Percentiles rank a stretch among this genome's conserved stretches.
These are phyloP conservation scores for Ascochyta pisi DNA, from an alignment of 2,329 filamentous ascomycete genomes.

Conservation along the genomic window DNA sequence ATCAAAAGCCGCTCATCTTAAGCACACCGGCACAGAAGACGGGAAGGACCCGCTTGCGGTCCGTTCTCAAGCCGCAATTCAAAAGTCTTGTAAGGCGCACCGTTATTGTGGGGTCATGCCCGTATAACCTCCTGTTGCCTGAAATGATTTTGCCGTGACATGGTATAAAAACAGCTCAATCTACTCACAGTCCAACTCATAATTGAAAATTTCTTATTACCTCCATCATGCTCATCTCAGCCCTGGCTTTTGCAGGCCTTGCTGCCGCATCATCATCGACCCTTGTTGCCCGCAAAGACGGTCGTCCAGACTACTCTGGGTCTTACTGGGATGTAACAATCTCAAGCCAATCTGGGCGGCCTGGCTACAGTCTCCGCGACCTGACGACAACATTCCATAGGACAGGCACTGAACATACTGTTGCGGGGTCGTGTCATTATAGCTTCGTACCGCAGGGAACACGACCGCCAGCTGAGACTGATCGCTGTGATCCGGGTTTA, in stretches of 20 bases:
- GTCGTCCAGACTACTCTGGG: constrained; percentile 8
- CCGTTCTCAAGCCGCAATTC: constrained; percentile 4
- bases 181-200: not conserved
- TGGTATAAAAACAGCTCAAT: constrained; percentile 9
- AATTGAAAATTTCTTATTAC: not conserved
- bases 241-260: constrained; percentile 9
- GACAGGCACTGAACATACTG: not conserved
- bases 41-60: not conserved
- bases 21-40: not conserved
- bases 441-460: constrained; percentile 24
- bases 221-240: constrained; percentile 15
- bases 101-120: constrained; percentile 9
- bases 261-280: constrained; percentile 3
- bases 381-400: constrained; percentile 11
- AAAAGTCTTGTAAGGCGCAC: constrained; percentile 17
- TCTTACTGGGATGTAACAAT: constrained; percentile 23
- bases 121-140: constrained; percentile 19
- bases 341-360: constrained; percentile 15
- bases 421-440: constrained; percentile 17
- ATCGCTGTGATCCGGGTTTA: constrained; percentile 11
- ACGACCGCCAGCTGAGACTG: constrained; percentile 12
- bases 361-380: constrained; percentile 20
- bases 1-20: not conserved
- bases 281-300: constrained; percentile 4
- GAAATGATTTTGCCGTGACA: not conserved